Conservation (phyloP, 1,139 yeast species). For the Waltiozyma solani region DNA sequence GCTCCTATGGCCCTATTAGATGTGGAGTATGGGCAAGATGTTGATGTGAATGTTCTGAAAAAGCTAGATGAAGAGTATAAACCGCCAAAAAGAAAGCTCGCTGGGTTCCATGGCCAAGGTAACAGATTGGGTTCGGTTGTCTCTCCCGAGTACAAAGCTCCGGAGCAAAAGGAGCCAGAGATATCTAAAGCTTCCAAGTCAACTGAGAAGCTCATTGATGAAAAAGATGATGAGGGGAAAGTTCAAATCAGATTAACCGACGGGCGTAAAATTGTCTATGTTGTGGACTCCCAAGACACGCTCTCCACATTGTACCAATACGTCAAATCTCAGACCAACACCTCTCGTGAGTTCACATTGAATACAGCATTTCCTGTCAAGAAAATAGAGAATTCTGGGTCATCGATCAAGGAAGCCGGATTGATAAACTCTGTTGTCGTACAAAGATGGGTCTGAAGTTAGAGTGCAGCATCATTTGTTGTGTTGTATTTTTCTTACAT, state of each 20-base stretch:
- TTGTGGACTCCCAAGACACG: slow-evolving; percentile 55
- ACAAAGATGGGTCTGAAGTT: slow-evolving; percentile 60
- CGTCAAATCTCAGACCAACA: slow-evolving; percentile 40
- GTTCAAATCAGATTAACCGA: slow-evolving; percentile 82
- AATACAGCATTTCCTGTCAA: slow-evolving; percentile 81
- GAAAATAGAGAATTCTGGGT: slow-evolving; percentile 48
- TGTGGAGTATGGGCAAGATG: slow-evolving; percentile 87
- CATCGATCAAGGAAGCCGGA: slow-evolving; percentile 64
- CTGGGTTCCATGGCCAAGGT: slow-evolving; percentile 80
- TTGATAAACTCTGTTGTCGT: slow-evolving; percentile 80
- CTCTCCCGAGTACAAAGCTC: slow-evolving; percentile 44
- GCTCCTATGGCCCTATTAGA: slow-evolving; percentile 84
- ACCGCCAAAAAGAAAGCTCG: slow-evolving; percentile 58
- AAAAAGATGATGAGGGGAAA: slow-evolving; percentile 65
- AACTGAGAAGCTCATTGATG: too few relatives aligned
- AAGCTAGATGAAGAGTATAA: slow-evolving; percentile 73
- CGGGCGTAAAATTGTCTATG: slow-evolving; percentile 61
- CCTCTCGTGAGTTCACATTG: slow-evolving; percentile 42
- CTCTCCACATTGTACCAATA: slow-evolving; percentile 63
- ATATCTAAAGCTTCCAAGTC: too few relatives aligned
- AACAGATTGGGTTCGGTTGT: slow-evolving; percentile 85
- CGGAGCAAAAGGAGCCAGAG: slow-evolving; percentile 23
- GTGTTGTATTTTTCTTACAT: too few relatives aligned
- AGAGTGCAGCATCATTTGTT: too few relatives aligned
- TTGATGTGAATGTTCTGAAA: slow-evolving; percentile 83